A percentile compares a stretch with the other conserved stretches of the same genome.
phyloP scores from a whole-genome alignment of 345 rosid species.

The Mallotus nudiflorus region DNA sequence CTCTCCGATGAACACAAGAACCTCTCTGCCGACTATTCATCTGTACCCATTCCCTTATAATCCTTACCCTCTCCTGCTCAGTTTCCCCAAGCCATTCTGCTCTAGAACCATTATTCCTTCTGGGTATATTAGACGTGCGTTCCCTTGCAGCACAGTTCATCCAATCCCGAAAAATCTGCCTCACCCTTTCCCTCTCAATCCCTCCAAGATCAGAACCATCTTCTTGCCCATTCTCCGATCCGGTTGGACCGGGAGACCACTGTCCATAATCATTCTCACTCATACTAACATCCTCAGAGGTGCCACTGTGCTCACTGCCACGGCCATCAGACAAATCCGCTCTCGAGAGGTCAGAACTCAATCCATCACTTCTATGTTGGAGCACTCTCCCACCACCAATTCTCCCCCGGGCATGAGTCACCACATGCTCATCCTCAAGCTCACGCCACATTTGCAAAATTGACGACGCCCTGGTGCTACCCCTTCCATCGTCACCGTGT shows the following conservation, averaged over 20 bases:
- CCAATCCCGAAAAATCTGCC: slow-evolving; percentile 87
- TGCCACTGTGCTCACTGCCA: slow-evolving; percentile 38
- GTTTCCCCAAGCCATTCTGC: slow-evolving; percentile 85
- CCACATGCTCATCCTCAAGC: slow-evolving; percentile 82
- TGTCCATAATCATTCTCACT: slow-evolving; percentile 55
- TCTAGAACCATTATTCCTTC: slow-evolving; percentile 45
- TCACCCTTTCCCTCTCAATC: slow-evolving; percentile 83
- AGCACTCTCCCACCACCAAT: slow-evolving; percentile 47
- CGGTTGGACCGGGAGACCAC: slow-evolving; percentile 53
- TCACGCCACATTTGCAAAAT: slow-evolving; percentile 87
- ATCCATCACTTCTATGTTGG: slow-evolving; percentile 43
- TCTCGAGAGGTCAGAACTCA: slow-evolving; percentile 38
- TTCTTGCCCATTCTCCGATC: slow-evolving; percentile 52
- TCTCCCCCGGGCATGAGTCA: slow-evolving; percentile 59
- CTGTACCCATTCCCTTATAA: slow-evolving; percentile 85
- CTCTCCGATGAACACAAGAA: slow-evolving; percentile 52
- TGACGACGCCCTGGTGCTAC: slow-evolving; percentile 71
- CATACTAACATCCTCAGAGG: slow-evolving; percentile 42
- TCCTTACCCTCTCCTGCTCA: slow-evolving; percentile 92
- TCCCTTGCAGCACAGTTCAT: slow-evolving; percentile 65
- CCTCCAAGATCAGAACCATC: slow-evolving; percentile 70
- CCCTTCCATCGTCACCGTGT: slow-evolving; percentile 54
- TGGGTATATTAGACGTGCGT: slow-evolving; percentile 42
- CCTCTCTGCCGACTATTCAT: slow-evolving; percentile 66
- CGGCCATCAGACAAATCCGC: slow-evolving; percentile 41